A percentile compares a stretch with the other conserved stretches of the same genome.
phyloP scores from a whole-genome alignment of 768 basidiomycete species.

The Gloeopeniophorella convolvens region DNA sequence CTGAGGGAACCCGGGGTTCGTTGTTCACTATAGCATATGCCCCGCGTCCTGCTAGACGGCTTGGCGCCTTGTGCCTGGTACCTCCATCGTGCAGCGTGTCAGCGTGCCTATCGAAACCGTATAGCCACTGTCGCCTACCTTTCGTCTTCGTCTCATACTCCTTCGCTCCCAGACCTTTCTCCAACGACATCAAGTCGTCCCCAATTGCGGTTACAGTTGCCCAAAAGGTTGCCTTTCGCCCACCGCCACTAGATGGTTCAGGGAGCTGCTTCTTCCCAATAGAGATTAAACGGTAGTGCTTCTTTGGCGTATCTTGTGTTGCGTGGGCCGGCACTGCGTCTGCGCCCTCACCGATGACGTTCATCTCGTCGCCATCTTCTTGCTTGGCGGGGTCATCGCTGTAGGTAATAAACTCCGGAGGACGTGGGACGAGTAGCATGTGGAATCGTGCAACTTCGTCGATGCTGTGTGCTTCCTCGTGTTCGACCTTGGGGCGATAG shows the following conservation, averaged over 20 bases:
- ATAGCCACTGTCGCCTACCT: constrained; percentile 35
- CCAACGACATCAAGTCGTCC: constrained; percentile 42
- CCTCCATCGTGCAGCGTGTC: constrained; percentile 28
- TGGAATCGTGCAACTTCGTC: constrained; percentile 54
- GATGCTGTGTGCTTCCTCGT: constrained; percentile 44
- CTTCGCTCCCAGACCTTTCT: constrained; percentile 43
- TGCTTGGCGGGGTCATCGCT: constrained; percentile 16
- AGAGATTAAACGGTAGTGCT: constrained; percentile 44
- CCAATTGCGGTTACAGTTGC: constrained; percentile 44
- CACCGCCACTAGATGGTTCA: constrained; percentile 33
- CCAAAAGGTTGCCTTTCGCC: constrained; percentile 48
- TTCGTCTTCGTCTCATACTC: constrained; percentile 57
- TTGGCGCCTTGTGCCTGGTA: constrained; percentile 44
- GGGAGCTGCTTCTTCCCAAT: constrained; percentile 57
- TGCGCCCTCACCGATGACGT: constrained; percentile 36
- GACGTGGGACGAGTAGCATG: constrained; percentile 53
- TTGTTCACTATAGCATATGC: constrained; percentile 55
- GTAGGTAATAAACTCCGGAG: constrained; percentile 36
- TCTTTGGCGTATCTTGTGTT: constrained; percentile 29
- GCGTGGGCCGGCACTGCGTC: constrained; percentile 44
- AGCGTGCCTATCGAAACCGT: not conserved
- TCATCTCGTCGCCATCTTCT: constrained; percentile 35
- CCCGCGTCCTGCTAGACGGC: constrained; percentile 50
- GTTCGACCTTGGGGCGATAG: constrained; percentile 52
- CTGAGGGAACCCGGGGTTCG: constrained; percentile 37